A percentile compares a stretch with the other conserved stretches of the same genome.
phyloP scores from a whole-genome alignment of 148 eudicot species.

The Chenopodium suecicum region DNA sequence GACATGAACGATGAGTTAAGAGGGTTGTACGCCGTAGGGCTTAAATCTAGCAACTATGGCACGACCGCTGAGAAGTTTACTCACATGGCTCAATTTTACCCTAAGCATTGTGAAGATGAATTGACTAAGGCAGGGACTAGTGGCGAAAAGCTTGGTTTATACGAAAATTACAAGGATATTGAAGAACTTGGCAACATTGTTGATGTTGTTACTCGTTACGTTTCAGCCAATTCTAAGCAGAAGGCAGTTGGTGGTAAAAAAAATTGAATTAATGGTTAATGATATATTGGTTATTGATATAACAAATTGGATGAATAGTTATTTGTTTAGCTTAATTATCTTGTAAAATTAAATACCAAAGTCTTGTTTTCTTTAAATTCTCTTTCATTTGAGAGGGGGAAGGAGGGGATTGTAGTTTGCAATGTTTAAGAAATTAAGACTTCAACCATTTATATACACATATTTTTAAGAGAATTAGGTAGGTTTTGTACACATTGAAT shows the following conservation, averaged over 20 bases:
- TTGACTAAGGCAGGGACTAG: conserved; percentile 24
- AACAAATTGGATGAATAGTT: no score
- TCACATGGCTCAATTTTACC: conserved; percentile 19
- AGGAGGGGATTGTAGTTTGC: no score
- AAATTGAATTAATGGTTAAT: not conserved
- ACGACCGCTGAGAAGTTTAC: conserved; percentile 9
- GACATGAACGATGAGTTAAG: conserved; percentile 28
- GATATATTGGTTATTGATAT: no score
- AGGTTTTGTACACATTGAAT: no score
- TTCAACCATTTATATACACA: no score
- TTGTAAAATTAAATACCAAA: no score
- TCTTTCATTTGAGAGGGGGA: no score
- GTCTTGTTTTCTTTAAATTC: no score
- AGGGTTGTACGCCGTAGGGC: conserved; percentile 9
- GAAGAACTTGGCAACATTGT: conserved; percentile 26
- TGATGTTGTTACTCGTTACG: conserved; percentile 23
- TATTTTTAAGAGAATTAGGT: no score
- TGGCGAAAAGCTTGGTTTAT: conserved; percentile 31
- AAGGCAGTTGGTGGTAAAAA: conserved; percentile 3
- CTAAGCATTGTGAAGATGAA: conserved; percentile 31
- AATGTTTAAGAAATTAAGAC: no score
- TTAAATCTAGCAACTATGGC: not conserved
- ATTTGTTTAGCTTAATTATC: no score
- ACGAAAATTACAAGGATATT: conserved; percentile 24
- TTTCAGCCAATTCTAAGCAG: conserved; percentile 2